Percentiles rank a stretch among this genome's conserved stretches.
Conservation (phyloP, 148 eudicot species). For the Dysphania ambrosioides region DNA sequence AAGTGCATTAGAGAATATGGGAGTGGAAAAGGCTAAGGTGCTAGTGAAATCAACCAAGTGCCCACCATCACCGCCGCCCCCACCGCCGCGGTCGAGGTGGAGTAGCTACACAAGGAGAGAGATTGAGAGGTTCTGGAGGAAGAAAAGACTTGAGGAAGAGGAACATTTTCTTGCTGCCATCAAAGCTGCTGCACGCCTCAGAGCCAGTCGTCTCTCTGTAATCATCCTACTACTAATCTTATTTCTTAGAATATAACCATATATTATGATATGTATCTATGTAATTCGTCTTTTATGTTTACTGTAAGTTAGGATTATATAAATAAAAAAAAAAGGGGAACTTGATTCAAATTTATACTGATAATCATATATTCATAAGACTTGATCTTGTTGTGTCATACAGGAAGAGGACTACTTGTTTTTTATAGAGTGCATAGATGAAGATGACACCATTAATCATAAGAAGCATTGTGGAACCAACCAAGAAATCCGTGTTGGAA, state of each 20-base stretch:
- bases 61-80: slow-evolving; percentile 32
- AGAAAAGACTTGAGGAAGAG: slow-evolving; percentile 54
- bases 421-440: slow-evolving; percentile 46
- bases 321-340: no score
- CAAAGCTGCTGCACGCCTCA: slow-evolving; percentile 70
- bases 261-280: no score
- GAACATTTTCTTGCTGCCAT: slow-evolving; percentile 70
- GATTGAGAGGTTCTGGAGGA: slow-evolving; percentile 68
- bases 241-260: no score
- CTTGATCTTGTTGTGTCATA: background rate
- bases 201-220: slow-evolving; percentile 60
- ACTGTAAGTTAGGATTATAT: no score
- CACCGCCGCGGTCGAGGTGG: slow-evolving; percentile 27
- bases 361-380: no score
- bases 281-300: no score
- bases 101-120: slow-evolving; percentile 57
- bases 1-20: slow-evolving; percentile 17
- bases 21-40: background rate
- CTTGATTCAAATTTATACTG: no score
- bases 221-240: background rate
- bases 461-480: slow-evolving; percentile 14
- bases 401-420: slow-evolving; percentile 53
- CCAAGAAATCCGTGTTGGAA: slow-evolving; percentile 54
- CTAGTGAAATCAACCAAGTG: background rate
- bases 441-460: slow-evolving; percentile 8